Conservation (phyloP, 208 protist genomes). For the Lotmaria passim region DNA sequence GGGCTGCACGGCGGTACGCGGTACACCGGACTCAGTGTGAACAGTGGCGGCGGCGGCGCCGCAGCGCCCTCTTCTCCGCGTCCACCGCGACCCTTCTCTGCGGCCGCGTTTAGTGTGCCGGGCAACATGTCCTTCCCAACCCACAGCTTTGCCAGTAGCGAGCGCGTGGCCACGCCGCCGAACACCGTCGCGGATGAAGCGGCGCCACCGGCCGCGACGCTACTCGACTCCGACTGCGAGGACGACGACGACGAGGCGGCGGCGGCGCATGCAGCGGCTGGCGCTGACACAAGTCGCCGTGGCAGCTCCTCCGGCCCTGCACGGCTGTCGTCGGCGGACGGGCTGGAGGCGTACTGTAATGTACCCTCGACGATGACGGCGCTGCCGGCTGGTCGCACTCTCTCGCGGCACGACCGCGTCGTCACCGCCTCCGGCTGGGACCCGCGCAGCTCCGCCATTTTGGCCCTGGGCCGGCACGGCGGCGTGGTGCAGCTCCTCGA, state of each 20-base stretch:
- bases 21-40: neutral
- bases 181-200: conserved; percentile 12
- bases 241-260: conserved; percentile 21
- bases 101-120: neutral
- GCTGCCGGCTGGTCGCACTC: conserved; percentile 4
- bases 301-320: conserved; percentile 9
- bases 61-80: conserved; percentile 6
- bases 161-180: conserved; percentile 17
- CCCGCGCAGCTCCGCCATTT: conserved; percentile 52
- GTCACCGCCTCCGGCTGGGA: conserved; percentile 66
- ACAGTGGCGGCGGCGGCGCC: neutral
- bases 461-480: conserved; percentile 65
- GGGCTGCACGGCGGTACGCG: neutral
- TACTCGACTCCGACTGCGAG: conserved; percentile 6
- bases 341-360: conserved; percentile 11
- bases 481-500: conserved; percentile 70
- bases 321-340: conserved; percentile 1
- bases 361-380: conserved; percentile 8
- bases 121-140: conserved; percentile 19
- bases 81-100: conserved; percentile 20
- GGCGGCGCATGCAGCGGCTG: neutral
- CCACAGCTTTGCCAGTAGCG: conserved; percentile 19
- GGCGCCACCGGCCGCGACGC: neutral
- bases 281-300: neutral
- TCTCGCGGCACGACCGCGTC: conserved; percentile 21